Base-by-base conservation (phyloP, 805 yeast genomes). In the Lachancea fermentati region DNA sequence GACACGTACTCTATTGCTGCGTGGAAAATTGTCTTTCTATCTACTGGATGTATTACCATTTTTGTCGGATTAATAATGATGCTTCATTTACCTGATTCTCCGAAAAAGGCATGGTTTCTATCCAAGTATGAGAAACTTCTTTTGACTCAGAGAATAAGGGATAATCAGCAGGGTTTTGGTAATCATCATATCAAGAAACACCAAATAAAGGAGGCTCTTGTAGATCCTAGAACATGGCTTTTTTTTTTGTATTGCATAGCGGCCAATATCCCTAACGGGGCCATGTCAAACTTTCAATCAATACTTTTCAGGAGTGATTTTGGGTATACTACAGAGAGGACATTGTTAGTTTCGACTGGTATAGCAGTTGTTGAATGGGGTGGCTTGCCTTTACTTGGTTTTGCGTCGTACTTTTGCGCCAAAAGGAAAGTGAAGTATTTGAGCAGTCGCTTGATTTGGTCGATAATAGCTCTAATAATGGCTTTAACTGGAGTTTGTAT, bases 21-120 rank as follows among this genome's bases (percentile, higher is more conserved):
- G 3, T 81, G 87, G 87, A 75, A 71, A 51, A 54, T 75, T 9
- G 56, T 78, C 3, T 81, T 70, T 52, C 60, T 81, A 35, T 65
- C 78, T 24, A 68, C 73, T 32, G 89, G 89, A 6, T 54, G 67
- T 9, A 65, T 75, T 41, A 78, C 84, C 5, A 55, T 76, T 7
- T 48, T 69, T 6, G 47, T 73, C 15, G 81, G 80, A 5, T 38
- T 72, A 5, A 36, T 67, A 2, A 60, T 75, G 45, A 50, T 55
- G 30, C 42, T 73, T 38, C 74, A 71, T 47, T 46, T 79, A 30
- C 82, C 83, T 12, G 76, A 73, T 45, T 49, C 62, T 13, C 83
- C 84, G 29, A 58, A 56, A 14, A 53, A 58, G 16, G 73, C 75
- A 4, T 68, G 73, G 71, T 65, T 66, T 37, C 58, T 67, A 42